Base-by-base conservation (phyloP, 495 filamentous ascomycete genomes). In the Wilcoxina mikolae region DNA sequence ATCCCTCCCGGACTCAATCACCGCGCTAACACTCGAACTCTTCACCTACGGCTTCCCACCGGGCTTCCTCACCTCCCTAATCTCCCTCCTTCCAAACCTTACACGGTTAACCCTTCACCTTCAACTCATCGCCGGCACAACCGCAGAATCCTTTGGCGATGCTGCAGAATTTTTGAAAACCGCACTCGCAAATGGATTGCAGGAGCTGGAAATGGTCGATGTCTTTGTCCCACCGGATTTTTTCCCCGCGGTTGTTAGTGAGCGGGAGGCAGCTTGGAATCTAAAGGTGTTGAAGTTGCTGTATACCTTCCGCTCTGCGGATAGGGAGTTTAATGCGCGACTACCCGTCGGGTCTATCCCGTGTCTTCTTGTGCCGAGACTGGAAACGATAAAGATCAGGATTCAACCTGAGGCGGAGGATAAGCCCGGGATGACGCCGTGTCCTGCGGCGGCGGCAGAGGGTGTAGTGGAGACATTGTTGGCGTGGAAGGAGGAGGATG, bases 1-100 rank as follows among this genome's bases (percentile, higher is more conserved):
- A 18, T 25, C 9, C 17, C 43, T 46, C 3, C 43, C 43, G 3
- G 3, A 15, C 43, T 46, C 43, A 3, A 58, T 56, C 53, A 69
- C 64, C 48, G 65, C 65, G 46, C 58, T 73, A 0, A 70, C 70
- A 2, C 67, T 73, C 25, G 70, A 72, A 53, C 66, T 73, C 29
- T 73, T 73, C 66, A 60, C 61, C 17, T 59, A 71, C 11, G 71
- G 71, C 29, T 73, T 69, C 55, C 71, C 70, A 2, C 48, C 68
- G 2, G 61, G 62, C 23, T 73, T 70, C 49, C 64, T 73, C 15
- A 51, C 41, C 1, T 49, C 43, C 2, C 61, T 73, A 5, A 61
- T 60, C 0, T 39, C 48, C 3, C 17, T 46, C 3, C 55, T 73
- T 4, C 66, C 62, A 7, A 57, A 61, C 11, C 47, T 72, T 35